A percentile compares a stretch with the other conserved stretches of the same genome.
These are phyloP conservation scores for Colletotrichum theobromicola DNA, from an alignment of 2,329 filamentous ascomycete genomes.

Conservation along the genomic window DNA sequence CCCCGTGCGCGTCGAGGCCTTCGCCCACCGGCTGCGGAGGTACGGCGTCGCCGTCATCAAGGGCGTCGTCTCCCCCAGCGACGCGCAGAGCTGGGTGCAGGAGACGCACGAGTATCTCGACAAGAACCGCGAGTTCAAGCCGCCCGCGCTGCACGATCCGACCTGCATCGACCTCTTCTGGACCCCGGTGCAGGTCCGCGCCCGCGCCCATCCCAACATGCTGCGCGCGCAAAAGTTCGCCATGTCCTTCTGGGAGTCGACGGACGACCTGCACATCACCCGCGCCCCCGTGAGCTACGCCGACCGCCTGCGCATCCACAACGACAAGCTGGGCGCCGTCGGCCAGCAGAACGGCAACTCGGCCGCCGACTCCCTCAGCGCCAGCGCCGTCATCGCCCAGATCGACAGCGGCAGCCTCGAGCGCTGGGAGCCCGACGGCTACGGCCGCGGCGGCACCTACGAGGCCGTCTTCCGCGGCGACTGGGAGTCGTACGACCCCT, in stretches of 20 bases:
- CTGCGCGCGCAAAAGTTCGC: conserved; percentile 52
- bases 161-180: conserved; percentile 75
- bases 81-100: conserved; percentile 50
- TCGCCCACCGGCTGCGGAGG: conserved; percentile 30
- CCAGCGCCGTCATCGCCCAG: conserved; percentile 58
- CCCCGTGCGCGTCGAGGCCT: conserved; percentile 26
- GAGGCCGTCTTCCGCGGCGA: conserved; percentile 67
- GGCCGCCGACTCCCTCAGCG: conserved; percentile 47
- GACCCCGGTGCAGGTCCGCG: conserved; percentile 44
- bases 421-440: conserved; percentile 70
- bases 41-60: conserved; percentile 36
- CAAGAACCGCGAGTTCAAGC: conserved; percentile 46
- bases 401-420: conserved; percentile 70
- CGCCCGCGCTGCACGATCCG: conserved; percentile 65
- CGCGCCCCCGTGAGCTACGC: conserved; percentile 62
- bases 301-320: conserved; percentile 62
- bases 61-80: conserved; percentile 32
- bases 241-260: conserved; percentile 56
- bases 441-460: conserved; percentile 66
- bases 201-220: conserved; percentile 42
- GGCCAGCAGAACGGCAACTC: conserved; percentile 31
- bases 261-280: conserved; percentile 49
- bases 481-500: conserved; percentile 80
- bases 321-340: conserved; percentile 22
- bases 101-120: conserved; percentile 58